Percentiles rank a stretch among this genome's conserved stretches.
These are phyloP conservation scores for Heterobasidion annosum DNA, from an alignment of 1,284 basidiomycete genomes.

Conservation along the genomic window DNA sequence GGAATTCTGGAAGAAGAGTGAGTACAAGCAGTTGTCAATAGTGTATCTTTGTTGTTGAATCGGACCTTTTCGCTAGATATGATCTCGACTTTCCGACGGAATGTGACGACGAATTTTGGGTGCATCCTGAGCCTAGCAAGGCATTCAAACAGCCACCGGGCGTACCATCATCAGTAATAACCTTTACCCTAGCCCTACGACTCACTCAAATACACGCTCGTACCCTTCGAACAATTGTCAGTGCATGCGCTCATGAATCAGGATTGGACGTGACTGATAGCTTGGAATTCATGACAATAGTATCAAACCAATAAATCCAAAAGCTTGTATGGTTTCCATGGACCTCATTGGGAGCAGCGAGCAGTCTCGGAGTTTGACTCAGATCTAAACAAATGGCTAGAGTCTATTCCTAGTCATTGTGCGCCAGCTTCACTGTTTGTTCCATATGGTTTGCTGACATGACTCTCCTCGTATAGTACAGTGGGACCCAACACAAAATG, in stretches of 20 bases:
- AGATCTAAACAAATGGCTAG: constrained; percentile 40
- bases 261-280: not conserved
- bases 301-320: constrained; percentile 39
- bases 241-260: constrained; percentile 7
- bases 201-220: constrained; percentile 49
- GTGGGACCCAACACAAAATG: constrained; percentile 46
- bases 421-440: constrained; percentile 9
- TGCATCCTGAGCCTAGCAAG: constrained; percentile 25
- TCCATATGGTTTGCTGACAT: not conserved
- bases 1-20: constrained; percentile 72
- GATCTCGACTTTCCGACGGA: constrained; percentile 48
- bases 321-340: constrained; percentile 23
- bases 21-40: not conserved
- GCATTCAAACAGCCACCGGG: constrained; percentile 37
- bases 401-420: constrained; percentile 33
- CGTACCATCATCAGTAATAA: constrained; percentile 33
- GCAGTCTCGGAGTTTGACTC: constrained; percentile 39
- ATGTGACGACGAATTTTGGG: constrained; percentile 63
- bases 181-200: constrained; percentile 43
- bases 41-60: not conserved
- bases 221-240: constrained; percentile 44
- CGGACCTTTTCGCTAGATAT: not conserved
- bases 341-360: constrained; percentile 29
- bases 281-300: constrained; percentile 8
- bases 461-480: constrained; percentile 23